A percentile compares a stretch with the other conserved stretches of the same genome.
These are phyloP conservation scores for Chenopodium quinoa DNA, from an alignment of 148 eudicot genomes.

Conservation along the genomic window DNA sequence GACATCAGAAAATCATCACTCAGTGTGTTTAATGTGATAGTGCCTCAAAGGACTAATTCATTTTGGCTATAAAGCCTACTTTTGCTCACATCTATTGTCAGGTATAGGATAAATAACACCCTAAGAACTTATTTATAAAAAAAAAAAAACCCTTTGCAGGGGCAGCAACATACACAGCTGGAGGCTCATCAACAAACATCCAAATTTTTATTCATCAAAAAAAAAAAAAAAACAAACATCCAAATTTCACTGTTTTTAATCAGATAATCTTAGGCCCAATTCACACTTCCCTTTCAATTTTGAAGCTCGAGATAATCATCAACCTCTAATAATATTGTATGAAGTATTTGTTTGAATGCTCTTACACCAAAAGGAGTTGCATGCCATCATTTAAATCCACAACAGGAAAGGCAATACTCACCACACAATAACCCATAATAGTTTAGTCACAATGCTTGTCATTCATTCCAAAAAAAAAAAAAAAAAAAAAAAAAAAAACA, in stretches of 20 bases:
- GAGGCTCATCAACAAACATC: neutral
- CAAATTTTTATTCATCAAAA: neutral
- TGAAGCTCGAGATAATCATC: neutral
- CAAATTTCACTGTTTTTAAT: neutral
- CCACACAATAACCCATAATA: neutral
- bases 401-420: neutral
- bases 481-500: neutral
- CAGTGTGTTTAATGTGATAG: too few species aligned
- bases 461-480: conserved; percentile 1
- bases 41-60: too few species aligned
- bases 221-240: neutral
- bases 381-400: neutral
- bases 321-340: neutral
- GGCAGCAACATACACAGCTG: neutral
- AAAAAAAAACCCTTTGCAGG: too few species aligned
- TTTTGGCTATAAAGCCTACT: too few species aligned
- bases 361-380: neutral
- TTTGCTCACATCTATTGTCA: too few species aligned
- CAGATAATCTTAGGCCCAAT: neutral
- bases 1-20: too few species aligned
- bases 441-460: neutral
- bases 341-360: neutral
- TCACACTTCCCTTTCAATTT: neutral
- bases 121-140: too few species aligned
- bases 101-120: neutral